Evolutionary conservation across 768 basidiomycete genomes (phyloP).

Genomic region (Collybia sp.): DNA sequence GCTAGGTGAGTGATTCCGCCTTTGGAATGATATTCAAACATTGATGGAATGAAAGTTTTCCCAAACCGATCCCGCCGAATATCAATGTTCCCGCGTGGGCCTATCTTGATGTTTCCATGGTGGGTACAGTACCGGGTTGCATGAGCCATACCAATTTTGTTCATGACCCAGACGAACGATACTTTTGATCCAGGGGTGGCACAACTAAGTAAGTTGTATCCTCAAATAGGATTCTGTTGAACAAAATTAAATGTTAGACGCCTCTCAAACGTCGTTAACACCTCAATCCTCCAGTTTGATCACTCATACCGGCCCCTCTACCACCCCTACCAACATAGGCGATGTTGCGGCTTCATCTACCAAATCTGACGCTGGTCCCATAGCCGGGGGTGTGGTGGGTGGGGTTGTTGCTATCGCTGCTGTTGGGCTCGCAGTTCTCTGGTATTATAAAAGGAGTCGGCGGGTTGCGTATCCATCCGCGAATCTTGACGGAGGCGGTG

Average conservation of each 20-base stretch:
- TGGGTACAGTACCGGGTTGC: conserved; percentile 12
- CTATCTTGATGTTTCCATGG: conserved; percentile 43
- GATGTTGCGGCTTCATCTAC: conserved; percentile 1
- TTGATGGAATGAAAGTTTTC: conserved; percentile 31
- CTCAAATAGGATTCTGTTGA: not conserved
- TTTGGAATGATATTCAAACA: not conserved
- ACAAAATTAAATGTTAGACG: not conserved
- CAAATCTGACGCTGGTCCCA: conserved; percentile 43
- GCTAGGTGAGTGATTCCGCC: conserved; percentile 19
- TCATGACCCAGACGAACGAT: conserved; percentile 22
- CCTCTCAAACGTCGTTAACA: not conserved
- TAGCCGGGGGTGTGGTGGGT: conserved; percentile 58
- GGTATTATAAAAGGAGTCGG: conserved; percentile 20
- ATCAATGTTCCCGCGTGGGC: conserved; percentile 55
- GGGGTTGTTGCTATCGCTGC: conserved; percentile 40
- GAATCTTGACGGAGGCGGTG: conserved; percentile 12
- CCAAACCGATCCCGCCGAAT: conserved; percentile 32
- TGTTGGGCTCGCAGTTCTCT: conserved; percentile 30
- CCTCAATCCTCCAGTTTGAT: conserved; percentile 4
- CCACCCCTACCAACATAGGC: conserved; percentile 1
- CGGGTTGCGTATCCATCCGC: not conserved
- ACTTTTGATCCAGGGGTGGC: conserved; percentile 32
- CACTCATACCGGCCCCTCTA: conserved; percentile 10
- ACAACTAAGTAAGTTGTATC: conserved; percentile 6
- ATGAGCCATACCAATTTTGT: conserved; percentile 4